A percentile compares a stretch with the other conserved stretches of the same genome.
phyloP scores from a whole-genome alignment of 768 basidiomycete species.

The Suillus spraguei region DNA sequence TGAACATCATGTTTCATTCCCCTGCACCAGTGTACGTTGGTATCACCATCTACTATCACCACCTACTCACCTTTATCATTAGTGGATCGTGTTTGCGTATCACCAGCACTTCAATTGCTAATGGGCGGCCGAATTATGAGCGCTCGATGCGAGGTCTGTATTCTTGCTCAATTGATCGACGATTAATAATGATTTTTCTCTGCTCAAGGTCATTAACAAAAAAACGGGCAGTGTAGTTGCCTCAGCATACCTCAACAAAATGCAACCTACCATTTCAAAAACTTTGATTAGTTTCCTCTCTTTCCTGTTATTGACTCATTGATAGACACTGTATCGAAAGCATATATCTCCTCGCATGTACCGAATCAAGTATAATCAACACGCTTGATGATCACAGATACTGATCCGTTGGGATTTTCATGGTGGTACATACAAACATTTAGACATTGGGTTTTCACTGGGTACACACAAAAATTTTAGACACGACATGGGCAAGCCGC shows the following conservation, averaged over 20 bases:
- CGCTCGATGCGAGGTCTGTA: conserved; percentile 66
- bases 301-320: conserved; percentile 3
- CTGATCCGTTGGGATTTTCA: conserved; percentile 7
- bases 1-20: conserved; percentile 71
- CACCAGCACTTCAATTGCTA: conserved; percentile 62
- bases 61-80: conserved; percentile 12
- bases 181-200: too few relatives aligned
- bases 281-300: conserved; percentile 35
- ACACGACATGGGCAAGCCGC: not conserved
- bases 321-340: conserved; percentile 7
- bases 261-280: conserved; percentile 63
- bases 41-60: conserved; percentile 6
- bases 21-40: conserved; percentile 60
- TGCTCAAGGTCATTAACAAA: conserved; percentile 59
- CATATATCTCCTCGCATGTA: not conserved
- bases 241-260: conserved; percentile 71
- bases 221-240: conserved; percentile 59
- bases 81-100: conserved; percentile 66
- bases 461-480: not conserved
- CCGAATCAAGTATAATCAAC: not conserved
- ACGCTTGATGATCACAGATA: conserved; percentile 2
- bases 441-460: not conserved
- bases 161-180: conserved; percentile 2
- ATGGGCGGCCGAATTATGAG: conserved; percentile 73
- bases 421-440: not conserved